Percentiles rank a stretch among this genome's conserved stretches.
Evolutionary conservation across 306 rosid species (phyloP).

Genomic region (Alnus glutinosa): DNA sequence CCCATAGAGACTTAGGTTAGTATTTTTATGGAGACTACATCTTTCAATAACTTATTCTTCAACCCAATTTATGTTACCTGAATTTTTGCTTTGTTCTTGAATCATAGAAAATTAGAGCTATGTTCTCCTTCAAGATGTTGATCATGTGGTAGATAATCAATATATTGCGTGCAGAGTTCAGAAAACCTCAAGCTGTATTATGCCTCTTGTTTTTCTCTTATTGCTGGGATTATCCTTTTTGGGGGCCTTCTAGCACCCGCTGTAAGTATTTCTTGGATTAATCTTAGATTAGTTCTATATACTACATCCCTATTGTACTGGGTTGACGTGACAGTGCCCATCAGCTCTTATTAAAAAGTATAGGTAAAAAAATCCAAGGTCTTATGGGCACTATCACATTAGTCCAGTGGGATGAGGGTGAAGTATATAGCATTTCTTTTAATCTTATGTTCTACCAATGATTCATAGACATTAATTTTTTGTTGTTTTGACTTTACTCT

Average conservation of each 20-base stretch:
- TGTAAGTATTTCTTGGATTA: constrained; percentile 48
- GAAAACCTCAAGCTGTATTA: constrained; percentile 86
- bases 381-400: too few species aligned
- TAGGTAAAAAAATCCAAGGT: too few species aligned
- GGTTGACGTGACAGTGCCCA: too few species aligned
- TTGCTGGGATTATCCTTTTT: constrained; percentile 75
- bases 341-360: too few species aligned
- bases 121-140: constrained; percentile 10
- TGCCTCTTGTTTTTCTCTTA: constrained; percentile 81
- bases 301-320: too few species aligned
- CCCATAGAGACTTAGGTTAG: background rate
- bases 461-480: background rate
- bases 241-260: constrained; percentile 94
- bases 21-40: background rate
- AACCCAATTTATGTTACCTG: background rate
- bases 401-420: too few species aligned
- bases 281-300: background rate
- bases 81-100: constrained; percentile 15
- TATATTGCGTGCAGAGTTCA: constrained; percentile 68
- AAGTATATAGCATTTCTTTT: background rate
- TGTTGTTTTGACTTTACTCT: background rate
- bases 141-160: constrained; percentile 24
- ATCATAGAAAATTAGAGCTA: constrained; percentile 6
- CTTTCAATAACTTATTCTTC: background rate
- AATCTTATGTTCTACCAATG: constrained; percentile 1